Evolutionary conservation across 805 yeast species (phyloP).

Genomic region (Lachancea thermotolerans): DNA sequence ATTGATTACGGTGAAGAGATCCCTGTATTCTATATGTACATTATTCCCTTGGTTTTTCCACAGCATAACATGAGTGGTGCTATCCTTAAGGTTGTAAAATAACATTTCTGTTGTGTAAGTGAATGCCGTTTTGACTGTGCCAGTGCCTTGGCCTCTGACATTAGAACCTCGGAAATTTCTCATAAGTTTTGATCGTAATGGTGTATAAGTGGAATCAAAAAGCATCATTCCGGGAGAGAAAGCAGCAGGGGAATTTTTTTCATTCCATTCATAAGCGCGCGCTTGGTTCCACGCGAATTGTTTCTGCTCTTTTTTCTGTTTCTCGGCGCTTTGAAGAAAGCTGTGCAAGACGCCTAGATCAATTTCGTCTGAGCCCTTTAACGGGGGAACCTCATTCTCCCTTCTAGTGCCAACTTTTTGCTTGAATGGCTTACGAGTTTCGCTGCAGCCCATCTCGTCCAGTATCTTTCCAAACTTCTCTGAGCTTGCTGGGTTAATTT

Average conservation of each 20-base stretch:
- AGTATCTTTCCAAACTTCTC: slow-evolving; percentile 3
- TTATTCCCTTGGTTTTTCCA: slow-evolving; percentile 11
- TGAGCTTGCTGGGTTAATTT: slow-evolving; percentile 10
- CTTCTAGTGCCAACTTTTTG: too few species aligned
- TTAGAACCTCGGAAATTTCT: neutral
- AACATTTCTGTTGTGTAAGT: slow-evolving; percentile 5
- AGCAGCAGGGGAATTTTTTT: slow-evolving; percentile 2
- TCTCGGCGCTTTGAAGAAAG: slow-evolving; percentile 19
- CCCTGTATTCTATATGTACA: slow-evolving; percentile 19
- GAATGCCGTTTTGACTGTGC: neutral
- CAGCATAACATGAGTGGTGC: slow-evolving; percentile 6
- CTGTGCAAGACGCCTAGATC: slow-evolving; percentile 15
- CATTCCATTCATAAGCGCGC: slow-evolving; percentile 22
- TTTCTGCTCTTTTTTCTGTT: slow-evolving; percentile 16
- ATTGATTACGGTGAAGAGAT: slow-evolving; percentile 24
- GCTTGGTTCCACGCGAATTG: slow-evolving; percentile 16
- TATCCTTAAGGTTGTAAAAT: slow-evolving; percentile 12
- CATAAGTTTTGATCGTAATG: neutral
- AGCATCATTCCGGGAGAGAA: slow-evolving; percentile 17
- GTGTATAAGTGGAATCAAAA: slow-evolving; percentile 8
- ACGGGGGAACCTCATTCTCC: neutral
- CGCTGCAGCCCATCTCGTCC: neutral
- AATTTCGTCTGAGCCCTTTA: neutral
- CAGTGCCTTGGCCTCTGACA: neutral
- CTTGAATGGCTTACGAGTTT: too few species aligned